phyloP scores from a whole-genome alignment of 2,329 filamentous ascomycete species.

The Diplodia scrobiculata region DNA sequence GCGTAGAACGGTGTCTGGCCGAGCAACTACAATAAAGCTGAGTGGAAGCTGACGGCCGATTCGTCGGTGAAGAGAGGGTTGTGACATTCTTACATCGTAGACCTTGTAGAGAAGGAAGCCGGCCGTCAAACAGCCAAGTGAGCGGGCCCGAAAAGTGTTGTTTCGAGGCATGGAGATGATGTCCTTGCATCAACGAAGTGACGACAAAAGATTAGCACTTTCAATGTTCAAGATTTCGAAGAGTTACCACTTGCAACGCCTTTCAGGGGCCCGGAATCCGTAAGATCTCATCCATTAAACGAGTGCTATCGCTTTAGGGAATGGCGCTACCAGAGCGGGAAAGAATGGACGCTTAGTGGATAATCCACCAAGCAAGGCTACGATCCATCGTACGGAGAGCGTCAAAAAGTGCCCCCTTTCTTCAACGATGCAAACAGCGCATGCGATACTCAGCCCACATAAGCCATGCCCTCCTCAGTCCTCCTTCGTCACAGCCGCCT shows the following conservation, averaged over 20 bases:
- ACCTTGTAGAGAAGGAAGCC: background rate
- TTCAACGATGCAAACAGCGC: background rate
- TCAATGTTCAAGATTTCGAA: background rate
- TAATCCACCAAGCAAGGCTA: background rate
- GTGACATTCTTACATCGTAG: background rate
- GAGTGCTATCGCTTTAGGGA: background rate
- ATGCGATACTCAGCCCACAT: no score
- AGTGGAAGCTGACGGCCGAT: conserved; percentile 14
- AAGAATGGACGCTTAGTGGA: conserved; percentile 5
- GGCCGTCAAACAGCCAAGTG: background rate
- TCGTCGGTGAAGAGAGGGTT: conserved; percentile 7
- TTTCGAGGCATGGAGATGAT: no score
- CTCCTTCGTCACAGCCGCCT: conserved; percentile 8
- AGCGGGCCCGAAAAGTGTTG: background rate
- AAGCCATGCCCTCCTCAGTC: background rate
- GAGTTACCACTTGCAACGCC: background rate
- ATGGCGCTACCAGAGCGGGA: conserved; percentile 7
- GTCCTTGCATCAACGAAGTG: background rate
- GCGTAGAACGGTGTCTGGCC: conserved; percentile 16
- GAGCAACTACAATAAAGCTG: background rate
- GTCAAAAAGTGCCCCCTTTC: background rate
- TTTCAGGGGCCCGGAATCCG: background rate
- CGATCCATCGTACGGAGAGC: background rate
- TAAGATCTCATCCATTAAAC: background rate
- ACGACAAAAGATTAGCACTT: background rate